Base-by-base conservation (phyloP, 495 filamentous ascomycete species). In the Hypomontagnella monticulosa region DNA sequence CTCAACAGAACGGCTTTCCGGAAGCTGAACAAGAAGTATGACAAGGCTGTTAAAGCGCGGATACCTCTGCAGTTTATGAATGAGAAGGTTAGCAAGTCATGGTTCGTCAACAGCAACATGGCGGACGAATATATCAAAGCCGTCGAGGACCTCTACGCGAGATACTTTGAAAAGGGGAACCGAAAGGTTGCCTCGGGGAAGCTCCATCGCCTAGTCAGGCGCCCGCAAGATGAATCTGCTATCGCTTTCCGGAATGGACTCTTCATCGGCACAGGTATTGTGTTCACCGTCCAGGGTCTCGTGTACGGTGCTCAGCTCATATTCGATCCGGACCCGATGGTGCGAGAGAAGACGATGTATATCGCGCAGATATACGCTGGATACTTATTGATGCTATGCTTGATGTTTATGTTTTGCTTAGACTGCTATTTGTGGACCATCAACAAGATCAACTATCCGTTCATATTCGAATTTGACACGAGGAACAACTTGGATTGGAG, bases 1-100 rank as follows among this genome's bases (percentile, higher is more conserved):
- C 79, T 97, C 11, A 99, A 99, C 71, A 84, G 90, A 47, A 95
- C 91, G 1, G 96, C 93, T 1, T 97, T 98, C 61, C 90, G 93
- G 6, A 99, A 99, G 74, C 93, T 99, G 71, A 98, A 95, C 76
- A 99, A 99, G 78, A 99, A 99, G 78, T 97, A 93, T 69, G 93
- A 99, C 79, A 98, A 98, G 75, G 85, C 87, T 4, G 85, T 92
- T 51, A 86, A 94, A 63, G 86, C 92, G 46, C 85, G 88, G 20
- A 90, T 91, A 2, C 84, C 89, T 6, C 83, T 89, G 65, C 83
- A 90, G 32, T 98, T 93, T 72, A 93, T 97, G 91, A 88, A 87
- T 8, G 95, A 97, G 63, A 93, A 92, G 71, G 91, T 98, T 53
- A 93, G 93, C 79, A 90, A 90, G 65, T 85, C 93, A 8, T 91